Percentiles rank a stretch among this genome's conserved stretches.
These are phyloP conservation scores for Pseudocercospora fijiensis DNA, from an alignment of 2,329 filamentous ascomycete species.

Conservation along the genomic window DNA sequence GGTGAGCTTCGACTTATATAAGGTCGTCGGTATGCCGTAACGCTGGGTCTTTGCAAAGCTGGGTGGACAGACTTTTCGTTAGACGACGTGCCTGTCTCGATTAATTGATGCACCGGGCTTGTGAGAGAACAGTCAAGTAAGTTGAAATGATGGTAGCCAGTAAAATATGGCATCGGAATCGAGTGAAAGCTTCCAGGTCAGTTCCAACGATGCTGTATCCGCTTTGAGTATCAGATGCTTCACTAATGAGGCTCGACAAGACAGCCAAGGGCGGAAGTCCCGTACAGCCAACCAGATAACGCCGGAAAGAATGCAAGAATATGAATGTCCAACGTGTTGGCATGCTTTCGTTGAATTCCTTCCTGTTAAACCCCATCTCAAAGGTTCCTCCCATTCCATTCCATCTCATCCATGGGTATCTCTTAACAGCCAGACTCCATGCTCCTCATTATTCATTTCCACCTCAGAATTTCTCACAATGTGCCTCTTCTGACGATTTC, in stretches of 20 bases:
- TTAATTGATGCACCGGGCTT: neutral
- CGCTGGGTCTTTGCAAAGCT: neutral
- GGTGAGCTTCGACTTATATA: neutral
- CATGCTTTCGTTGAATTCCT: neutral
- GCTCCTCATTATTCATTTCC: neutral
- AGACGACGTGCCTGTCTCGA: neutral
- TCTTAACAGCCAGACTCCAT: neutral
- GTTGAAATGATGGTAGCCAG: neutral
- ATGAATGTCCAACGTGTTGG: neutral
- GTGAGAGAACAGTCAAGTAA: neutral
- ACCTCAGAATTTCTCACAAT: neutral
- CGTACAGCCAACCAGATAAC: neutral
- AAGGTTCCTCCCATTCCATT: neutral
- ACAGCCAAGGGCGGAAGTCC: neutral
- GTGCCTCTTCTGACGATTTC: constrained; percentile 16
- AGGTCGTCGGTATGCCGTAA: neutral
- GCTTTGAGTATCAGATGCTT: neutral
- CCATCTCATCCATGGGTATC: neutral
- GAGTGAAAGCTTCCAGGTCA: neutral
- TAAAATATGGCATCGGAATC: neutral
- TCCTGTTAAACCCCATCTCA: neutral
- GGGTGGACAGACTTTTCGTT: neutral
- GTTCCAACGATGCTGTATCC: neutral
- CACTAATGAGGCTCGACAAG: neutral
- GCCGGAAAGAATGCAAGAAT: neutral